Percentiles rank a stretch among this genome's conserved stretches.
These are phyloP conservation scores for slime mould (Dictyostelium discoideum) DNA, from an alignment of 78 protist species.

Conservation along the genomic window dicty_2.7 NC_007088.5:3293501-3294000, in stretches of 20 bases:
- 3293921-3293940: background rate
- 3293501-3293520: background rate
- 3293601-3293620: slow-evolving; percentile 91
- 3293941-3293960: background rate
- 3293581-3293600: slow-evolving; percentile 92
- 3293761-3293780: slow-evolving; percentile 63
- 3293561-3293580: slow-evolving; percentile 88
- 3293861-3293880: too few relatives aligned
- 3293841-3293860: background rate
- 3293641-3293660: slow-evolving; percentile 77
- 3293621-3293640: slow-evolving; percentile 68
- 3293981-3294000: background rate
- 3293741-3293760: slow-evolving; percentile 89
- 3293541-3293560: slow-evolving; percentile 83
- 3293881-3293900: background rate
- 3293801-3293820: background rate
- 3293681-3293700: slow-evolving; percentile 34
- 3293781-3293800: background rate
- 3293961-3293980: background rate
- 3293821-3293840: background rate
- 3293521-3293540: slow-evolving; percentile 57
- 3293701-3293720: slow-evolving; percentile 48
- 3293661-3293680: slow-evolving; percentile 86
- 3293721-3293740: slow-evolving; percentile 64
- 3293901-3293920: background rate